Evolutionary conservation across 2,329 filamentous ascomycete genomes (phyloP).

Genomic region (Colletotrichum sp.): DNA sequence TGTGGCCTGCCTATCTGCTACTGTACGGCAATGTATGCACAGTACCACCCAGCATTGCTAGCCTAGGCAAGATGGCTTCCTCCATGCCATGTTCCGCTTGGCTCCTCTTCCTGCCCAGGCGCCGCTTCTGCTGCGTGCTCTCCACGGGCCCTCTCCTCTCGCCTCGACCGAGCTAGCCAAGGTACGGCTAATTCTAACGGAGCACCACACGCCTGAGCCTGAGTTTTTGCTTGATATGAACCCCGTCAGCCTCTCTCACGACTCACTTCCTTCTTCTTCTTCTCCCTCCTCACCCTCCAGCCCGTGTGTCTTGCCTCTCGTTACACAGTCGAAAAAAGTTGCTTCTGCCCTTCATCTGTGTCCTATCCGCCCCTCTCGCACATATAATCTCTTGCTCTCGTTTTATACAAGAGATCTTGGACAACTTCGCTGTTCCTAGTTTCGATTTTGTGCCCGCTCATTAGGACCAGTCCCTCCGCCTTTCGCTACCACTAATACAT

Average conservation of each 20-base stretch:
- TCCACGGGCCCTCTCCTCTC: not conserved
- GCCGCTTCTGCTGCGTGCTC: not conserved
- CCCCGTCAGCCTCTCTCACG: conserved; percentile 8
- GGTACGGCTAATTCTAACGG: not conserved
- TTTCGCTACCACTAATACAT: conserved; percentile 1
- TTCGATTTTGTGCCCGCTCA: not conserved
- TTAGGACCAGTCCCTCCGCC: not conserved
- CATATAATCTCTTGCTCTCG: conserved; percentile 1
- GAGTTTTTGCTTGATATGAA: conserved; percentile 21
- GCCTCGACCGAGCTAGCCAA: not conserved
- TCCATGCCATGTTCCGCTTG: conserved; percentile 1
- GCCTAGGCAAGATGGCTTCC: not conserved
- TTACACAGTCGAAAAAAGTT: conserved; percentile 3
- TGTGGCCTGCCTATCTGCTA: not conserved
- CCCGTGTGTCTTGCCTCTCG: not conserved
- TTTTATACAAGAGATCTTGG: not conserved
- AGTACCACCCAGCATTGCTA: not conserved
- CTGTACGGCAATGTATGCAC: not conserved
- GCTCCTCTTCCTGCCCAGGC: not conserved
- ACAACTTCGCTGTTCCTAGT: not conserved
- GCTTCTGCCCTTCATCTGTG: not conserved
- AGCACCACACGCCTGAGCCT: not conserved
- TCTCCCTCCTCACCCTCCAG: not conserved
- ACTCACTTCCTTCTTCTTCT: not conserved
- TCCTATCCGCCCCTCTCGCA: not conserved